Conservation (phyloP, 345 rosid species). For the Acer yangbiense region DNA sequence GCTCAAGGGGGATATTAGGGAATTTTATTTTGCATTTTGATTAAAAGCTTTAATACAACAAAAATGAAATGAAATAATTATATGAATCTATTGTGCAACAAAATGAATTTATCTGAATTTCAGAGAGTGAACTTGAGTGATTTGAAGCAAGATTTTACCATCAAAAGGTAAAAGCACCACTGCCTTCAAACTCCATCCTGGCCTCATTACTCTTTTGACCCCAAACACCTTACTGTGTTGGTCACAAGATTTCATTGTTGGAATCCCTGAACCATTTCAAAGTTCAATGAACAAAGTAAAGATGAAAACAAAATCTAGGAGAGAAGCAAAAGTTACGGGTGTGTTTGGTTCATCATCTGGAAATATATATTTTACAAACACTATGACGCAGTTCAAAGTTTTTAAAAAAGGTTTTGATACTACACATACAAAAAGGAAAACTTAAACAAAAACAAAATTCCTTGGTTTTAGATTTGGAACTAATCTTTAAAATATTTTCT, state of each 20-base stretch:
- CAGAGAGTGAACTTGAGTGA: not conserved
- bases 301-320: not conserved
- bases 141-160: not conserved
- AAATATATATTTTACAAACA: too few relatives aligned
- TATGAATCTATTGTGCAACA: conserved; percentile 9
- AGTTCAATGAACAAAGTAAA: not conserved
- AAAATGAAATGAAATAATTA: not conserved
- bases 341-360: not conserved
- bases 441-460: too few relatives aligned
- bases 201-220: not conserved
- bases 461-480: too few relatives aligned
- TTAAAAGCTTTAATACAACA: not conserved
- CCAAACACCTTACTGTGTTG: not conserved
- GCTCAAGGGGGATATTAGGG: not conserved
- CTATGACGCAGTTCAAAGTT: too few relatives aligned
- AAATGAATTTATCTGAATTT: not conserved
- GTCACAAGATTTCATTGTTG: not conserved
- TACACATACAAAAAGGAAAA: too few relatives aligned
- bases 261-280: not conserved
- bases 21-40: conserved; percentile 2
- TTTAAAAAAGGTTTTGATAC: too few relatives aligned
- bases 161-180: not conserved
- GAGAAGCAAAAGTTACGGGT: not conserved
- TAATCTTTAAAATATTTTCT: too few relatives aligned
- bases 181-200: not conserved